phyloP scores from a whole-genome alignment of 495 filamentous ascomycete genomes.

The Neurospora sp. region DNA sequence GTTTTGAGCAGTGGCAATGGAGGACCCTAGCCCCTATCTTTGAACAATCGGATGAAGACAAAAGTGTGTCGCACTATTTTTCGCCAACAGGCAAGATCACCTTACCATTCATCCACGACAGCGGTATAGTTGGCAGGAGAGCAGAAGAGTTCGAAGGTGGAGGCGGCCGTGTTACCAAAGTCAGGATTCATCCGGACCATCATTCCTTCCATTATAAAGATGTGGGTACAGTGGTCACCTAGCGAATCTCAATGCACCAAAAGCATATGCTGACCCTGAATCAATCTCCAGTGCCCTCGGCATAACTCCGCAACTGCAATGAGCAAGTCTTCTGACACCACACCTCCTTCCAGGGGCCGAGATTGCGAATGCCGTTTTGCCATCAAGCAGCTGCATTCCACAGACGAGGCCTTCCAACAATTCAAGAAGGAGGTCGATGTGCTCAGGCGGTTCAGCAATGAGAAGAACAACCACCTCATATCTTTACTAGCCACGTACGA shows the following conservation, averaged over 20 bases:
- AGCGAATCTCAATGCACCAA: no score
- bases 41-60: background rate
- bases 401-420: background rate
- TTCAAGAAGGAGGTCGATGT: slow-evolving; percentile 15
- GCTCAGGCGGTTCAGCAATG: slow-evolving; percentile 11
- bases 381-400: slow-evolving; percentile 9
- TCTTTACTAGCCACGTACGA: slow-evolving; percentile 15
- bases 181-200: slow-evolving; percentile 8
- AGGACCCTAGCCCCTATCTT: slow-evolving; percentile 8
- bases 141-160: slow-evolving; percentile 3
- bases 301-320: no score
- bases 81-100: background rate
- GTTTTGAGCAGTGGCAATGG: slow-evolving; percentile 12
- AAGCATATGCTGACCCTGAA: no score
- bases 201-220: slow-evolving; percentile 6
- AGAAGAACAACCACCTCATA: slow-evolving; percentile 13
- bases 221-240: no score
- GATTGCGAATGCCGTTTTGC: slow-evolving; percentile 2
- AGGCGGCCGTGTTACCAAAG: slow-evolving; percentile 3
- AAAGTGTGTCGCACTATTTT: slow-evolving; percentile 4
- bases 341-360: no score
- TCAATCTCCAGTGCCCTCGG: no score
- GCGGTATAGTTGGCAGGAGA: no score
- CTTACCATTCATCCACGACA: no score
- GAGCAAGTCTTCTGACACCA: no score